Evolutionary conservation across 2,329 filamentous ascomycete species (phyloP).

Genomic region (Nemania sp.): DNA sequence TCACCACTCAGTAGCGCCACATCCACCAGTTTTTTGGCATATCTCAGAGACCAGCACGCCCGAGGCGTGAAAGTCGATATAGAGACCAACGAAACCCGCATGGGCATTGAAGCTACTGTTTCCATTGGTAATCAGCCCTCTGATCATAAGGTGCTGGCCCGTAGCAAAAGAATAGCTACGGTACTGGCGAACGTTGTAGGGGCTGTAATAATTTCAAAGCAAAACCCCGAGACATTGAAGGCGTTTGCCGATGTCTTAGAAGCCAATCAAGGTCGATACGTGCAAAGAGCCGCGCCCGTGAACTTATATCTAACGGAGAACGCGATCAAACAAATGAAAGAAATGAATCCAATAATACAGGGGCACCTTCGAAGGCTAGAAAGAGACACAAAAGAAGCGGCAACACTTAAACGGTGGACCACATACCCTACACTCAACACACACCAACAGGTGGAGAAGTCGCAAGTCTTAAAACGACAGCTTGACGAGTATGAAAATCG

Average conservation of each 20-base stretch:
- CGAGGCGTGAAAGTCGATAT: neutral
- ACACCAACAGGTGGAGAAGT: neutral
- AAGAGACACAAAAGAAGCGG: neutral
- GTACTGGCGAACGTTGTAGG: neutral
- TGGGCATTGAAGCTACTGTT: neutral
- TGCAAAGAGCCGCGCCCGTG: neutral
- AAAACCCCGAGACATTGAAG: neutral
- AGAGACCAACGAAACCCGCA: neutral
- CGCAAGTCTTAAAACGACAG: neutral
- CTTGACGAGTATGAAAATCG: neutral
- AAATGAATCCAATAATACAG: neutral
- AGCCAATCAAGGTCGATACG: neutral
- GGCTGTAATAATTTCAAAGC: neutral
- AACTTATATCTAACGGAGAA: neutral
- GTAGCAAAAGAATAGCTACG: neutral
- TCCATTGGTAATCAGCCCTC: neutral
- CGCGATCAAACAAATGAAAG: neutral
- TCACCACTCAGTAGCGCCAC: neutral
- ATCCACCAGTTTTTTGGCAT: neutral
- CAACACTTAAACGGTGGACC: too few relatives aligned
- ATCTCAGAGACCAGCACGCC: neutral
- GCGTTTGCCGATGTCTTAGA: neutral
- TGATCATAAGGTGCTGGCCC: neutral
- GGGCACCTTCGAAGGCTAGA: neutral
- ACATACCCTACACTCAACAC: neutral